phyloP scores from a whole-genome alignment of 805 yeast species.

The Clavispora phyllophila region DNA sequence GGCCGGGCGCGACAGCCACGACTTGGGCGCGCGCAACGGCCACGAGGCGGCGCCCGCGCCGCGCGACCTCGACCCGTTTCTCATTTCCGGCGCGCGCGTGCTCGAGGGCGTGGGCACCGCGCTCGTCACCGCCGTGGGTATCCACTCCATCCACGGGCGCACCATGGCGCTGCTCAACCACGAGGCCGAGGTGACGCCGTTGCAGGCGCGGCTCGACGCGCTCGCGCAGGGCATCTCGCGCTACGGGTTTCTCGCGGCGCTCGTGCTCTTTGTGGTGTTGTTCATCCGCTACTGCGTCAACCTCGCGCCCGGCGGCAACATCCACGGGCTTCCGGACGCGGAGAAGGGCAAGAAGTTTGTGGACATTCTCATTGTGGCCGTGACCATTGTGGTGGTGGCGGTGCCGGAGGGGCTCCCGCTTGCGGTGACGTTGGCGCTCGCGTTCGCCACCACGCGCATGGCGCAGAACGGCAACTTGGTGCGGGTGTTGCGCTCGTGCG shows the following conservation, averaged over 20 bases:
- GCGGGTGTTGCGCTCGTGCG: conserved; percentile 90
- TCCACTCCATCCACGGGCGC: conserved; percentile 83
- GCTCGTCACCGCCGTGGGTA: conserved; percentile 86
- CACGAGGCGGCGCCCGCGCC: conserved; percentile 8
- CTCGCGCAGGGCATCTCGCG: conserved; percentile 94
- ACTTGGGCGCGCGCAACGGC: no score
- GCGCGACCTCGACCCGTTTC: conserved; percentile 65
- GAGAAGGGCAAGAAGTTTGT: conserved; percentile 81
- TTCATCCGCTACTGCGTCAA: conserved; percentile 68
- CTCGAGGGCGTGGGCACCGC: conserved; percentile 84
- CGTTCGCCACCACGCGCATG: conserved; percentile 98
- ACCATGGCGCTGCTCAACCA: conserved; percentile 76
- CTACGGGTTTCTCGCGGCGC: conserved; percentile 83
- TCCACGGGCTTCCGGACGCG: conserved; percentile 47
- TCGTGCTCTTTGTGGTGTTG: conserved; percentile 72
- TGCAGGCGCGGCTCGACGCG: conserved; percentile 73
- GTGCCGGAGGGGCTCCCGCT: conserved; percentile 99
- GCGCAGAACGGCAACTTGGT: conserved; percentile 93
- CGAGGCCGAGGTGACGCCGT: conserved; percentile 82
- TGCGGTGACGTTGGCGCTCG: conserved; percentile 94
- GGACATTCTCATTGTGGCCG: conserved; percentile 83
- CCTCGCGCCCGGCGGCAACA: conserved; percentile 48
- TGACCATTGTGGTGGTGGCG: conserved; percentile 93
- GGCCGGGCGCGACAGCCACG: no score
- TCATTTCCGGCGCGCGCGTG: conserved; percentile 88